Conservation (phyloP, 2,329 filamentous ascomycete genomes). For the Triangularia setosa region DNA sequence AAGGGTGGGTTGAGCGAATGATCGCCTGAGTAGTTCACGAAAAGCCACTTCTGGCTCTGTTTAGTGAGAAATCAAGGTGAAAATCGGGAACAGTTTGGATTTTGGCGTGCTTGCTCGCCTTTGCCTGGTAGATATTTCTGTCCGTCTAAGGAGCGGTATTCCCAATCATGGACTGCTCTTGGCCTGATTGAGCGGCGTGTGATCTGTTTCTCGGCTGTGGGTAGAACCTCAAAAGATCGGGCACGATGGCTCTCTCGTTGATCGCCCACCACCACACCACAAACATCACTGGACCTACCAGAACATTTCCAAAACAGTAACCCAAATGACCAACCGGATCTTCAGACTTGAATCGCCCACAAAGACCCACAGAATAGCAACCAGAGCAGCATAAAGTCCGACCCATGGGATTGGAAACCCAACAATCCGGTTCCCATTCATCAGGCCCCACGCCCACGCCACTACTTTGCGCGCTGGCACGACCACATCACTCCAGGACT, state of each 20-base stretch:
- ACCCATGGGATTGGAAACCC: not conserved
- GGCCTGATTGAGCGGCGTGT: no score
- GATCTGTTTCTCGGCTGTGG: no score
- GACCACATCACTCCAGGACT: not conserved
- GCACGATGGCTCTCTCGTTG: not conserved
- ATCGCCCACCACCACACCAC: not conserved
- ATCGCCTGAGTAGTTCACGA: no score
- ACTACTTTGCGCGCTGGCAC: not conserved
- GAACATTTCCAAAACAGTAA: not conserved
- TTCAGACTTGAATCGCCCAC: not conserved
- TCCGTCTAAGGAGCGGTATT: no score
- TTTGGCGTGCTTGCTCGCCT: no score
- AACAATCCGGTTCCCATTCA: not conserved
- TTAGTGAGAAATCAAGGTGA: no score
- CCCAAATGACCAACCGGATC: not conserved
- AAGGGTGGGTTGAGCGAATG: no score
- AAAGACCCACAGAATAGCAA: not conserved
- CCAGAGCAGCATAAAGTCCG: not conserved
- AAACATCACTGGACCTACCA: not conserved
- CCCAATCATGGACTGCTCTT: no score
- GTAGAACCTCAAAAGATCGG: no score
- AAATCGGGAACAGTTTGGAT: no score
- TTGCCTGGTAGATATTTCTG: no score
- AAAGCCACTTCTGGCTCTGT: no score
- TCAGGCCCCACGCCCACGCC: not conserved